These are phyloP conservation scores for Cryphonectria parasitica DNA, from an alignment of 2,329 filamentous ascomycete species.

Conservation along the genomic window DNA sequence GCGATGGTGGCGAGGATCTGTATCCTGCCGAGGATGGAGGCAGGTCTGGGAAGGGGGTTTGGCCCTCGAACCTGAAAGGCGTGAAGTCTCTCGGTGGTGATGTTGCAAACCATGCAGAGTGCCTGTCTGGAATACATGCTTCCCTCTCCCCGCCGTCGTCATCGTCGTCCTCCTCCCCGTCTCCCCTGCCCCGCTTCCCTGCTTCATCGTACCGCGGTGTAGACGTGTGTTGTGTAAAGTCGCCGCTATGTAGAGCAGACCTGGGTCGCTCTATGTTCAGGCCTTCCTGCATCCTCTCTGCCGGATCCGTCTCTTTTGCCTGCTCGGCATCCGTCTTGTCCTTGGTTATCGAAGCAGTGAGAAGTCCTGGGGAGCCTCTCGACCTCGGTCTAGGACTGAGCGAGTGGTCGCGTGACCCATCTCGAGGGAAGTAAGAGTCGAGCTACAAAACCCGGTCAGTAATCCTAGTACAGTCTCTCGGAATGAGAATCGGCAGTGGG, in stretches of 20 bases:
- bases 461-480: not conserved
- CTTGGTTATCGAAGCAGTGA: slow-evolving; percentile 52
- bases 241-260: slow-evolving; percentile 72
- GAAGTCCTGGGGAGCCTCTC: slow-evolving; percentile 44
- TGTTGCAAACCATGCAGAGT: slow-evolving; percentile 54
- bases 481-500: not conserved
- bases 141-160: not conserved
- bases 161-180: not conserved
- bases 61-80: slow-evolving; percentile 49
- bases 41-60: slow-evolving; percentile 27
- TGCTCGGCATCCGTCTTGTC: slow-evolving; percentile 35
- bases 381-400: slow-evolving; percentile 42
- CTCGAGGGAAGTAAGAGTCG: slow-evolving; percentile 45
- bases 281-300: slow-evolving; percentile 55
- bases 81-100: slow-evolving; percentile 59
- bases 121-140: slow-evolving; percentile 18
- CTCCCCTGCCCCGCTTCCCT: slow-evolving; percentile 28
- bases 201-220: slow-evolving; percentile 32
- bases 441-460: slow-evolving; percentile 38
- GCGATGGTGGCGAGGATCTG: slow-evolving; percentile 57
- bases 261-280: slow-evolving; percentile 78
- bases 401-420: slow-evolving; percentile 41
- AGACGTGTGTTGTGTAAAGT: slow-evolving; percentile 58
- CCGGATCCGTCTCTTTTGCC: slow-evolving; percentile 39
- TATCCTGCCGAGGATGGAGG: slow-evolving; percentile 38